phyloP scores from a whole-genome alignment of 2,329 filamentous ascomycete species.

The Zalaria obscura region DNA sequence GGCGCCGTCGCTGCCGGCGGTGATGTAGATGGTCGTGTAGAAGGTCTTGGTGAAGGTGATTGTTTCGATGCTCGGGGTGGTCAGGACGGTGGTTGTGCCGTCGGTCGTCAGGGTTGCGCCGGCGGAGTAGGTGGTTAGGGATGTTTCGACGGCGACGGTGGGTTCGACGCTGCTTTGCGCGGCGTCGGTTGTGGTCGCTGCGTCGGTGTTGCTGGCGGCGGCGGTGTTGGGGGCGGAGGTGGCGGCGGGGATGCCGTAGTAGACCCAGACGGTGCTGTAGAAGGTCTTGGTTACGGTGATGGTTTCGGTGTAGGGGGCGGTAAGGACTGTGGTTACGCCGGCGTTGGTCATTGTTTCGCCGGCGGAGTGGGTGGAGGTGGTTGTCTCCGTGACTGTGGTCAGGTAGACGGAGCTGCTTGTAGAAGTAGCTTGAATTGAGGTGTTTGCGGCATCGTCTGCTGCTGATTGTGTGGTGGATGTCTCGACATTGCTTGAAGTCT shows the following conservation, averaged over 20 bases:
- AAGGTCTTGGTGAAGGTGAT: not conserved
- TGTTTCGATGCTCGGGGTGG: not conserved
- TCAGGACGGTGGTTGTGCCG: not conserved
- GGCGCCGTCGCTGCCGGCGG: not conserved
- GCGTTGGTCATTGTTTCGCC: not conserved
- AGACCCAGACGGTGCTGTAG: not conserved
- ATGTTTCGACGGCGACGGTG: not conserved
- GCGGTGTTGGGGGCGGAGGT: not conserved
- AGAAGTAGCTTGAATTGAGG: no score
- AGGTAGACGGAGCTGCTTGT: not conserved
- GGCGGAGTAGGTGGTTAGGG: not conserved
- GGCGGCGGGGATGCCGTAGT: not conserved
- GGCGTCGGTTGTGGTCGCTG: not conserved
- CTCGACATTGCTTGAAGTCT: no score
- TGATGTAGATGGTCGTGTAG: not conserved
- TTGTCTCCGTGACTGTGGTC: not conserved
- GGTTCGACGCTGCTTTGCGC: not conserved
- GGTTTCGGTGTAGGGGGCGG: not conserved
- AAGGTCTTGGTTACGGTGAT: not conserved
- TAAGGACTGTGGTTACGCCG: not conserved
- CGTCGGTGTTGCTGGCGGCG: not conserved
- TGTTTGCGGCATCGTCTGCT: no score
- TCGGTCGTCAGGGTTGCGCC: not conserved
- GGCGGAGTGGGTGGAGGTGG: not conserved
- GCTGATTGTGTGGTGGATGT: no score